These are phyloP conservation scores for Cydonia oblonga DNA, from an alignment of 331 rosid species.

Conservation along the genomic window DNA sequence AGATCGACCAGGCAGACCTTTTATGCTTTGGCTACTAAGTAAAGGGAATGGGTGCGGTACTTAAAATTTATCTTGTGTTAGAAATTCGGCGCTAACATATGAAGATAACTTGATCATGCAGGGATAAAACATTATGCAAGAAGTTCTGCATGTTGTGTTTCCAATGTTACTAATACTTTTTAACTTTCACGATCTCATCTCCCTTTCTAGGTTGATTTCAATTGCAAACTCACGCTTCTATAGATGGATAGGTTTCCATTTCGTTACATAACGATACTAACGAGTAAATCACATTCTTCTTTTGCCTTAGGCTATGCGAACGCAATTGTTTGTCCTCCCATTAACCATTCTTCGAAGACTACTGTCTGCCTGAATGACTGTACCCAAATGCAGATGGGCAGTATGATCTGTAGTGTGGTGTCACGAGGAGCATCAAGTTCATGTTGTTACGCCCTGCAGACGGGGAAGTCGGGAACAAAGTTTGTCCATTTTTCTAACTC, in stretches of 20 bases:
- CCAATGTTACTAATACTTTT: not conserved
- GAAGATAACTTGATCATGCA: no score
- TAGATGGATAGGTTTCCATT: not conserved
- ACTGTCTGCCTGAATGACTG: conserved; percentile 34
- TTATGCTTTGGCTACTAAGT: not conserved
- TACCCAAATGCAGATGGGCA: conserved; percentile 40
- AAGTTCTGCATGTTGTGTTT: not conserved
- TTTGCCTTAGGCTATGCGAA: conserved; percentile 48
- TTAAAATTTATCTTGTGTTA: not conserved
- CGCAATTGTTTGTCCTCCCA: conserved; percentile 40
- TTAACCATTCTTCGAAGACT: conserved; percentile 33
- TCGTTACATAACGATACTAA: not conserved
- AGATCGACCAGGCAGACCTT: not conserved
- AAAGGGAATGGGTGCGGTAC: not conserved
- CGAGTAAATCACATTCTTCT: not conserved
- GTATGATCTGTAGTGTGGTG: conserved; percentile 41
- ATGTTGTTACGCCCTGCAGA: conserved; percentile 22
- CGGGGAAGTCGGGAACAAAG: conserved; percentile 27
- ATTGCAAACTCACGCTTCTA: not conserved
- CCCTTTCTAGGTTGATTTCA: not conserved
- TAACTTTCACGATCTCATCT: not conserved
- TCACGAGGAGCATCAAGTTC: conserved; percentile 39
- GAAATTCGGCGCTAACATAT: no score
- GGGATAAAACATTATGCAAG: no score
- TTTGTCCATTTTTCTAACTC: conserved; percentile 25